Percentiles rank a stretch among this genome's conserved stretches.
These are phyloP conservation scores for Miscanthus sacchariflorus DNA, from an alignment of 202 grass and related monocot species.

Conservation along the genomic window DNA sequence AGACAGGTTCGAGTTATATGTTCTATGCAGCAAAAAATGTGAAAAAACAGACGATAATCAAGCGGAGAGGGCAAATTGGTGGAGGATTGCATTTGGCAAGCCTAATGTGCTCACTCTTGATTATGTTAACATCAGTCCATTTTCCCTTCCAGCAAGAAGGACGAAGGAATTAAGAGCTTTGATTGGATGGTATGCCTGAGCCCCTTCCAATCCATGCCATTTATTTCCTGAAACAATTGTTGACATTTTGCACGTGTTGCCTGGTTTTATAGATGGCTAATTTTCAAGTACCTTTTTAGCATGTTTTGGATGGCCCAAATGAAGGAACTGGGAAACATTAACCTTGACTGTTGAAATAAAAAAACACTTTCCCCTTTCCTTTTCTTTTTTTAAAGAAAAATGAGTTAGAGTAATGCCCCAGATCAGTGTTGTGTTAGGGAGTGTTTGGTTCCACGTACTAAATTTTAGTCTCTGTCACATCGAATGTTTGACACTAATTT, in stretches of 20 bases:
- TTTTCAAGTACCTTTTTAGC: not conserved
- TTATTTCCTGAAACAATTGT: conserved; percentile 5
- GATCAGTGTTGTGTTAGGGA: not conserved
- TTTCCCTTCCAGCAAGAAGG: conserved; percentile 84
- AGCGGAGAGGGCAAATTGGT: conserved; percentile 64
- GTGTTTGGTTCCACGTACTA: too few species aligned
- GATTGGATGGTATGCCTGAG: conserved; percentile 72
- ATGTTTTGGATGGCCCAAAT: not conserved
- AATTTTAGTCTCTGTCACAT: too few species aligned
- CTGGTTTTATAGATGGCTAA: conserved; percentile 9
- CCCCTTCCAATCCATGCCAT: not conserved
- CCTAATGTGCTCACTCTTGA: conserved; percentile 46
- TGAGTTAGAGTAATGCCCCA: too few species aligned
- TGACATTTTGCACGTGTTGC: conserved; percentile 12
- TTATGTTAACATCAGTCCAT: conserved; percentile 74
- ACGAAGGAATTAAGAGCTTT: conserved; percentile 89
- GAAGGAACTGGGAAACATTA: not conserved
- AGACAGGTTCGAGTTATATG: conserved; percentile 83
- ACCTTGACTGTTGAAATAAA: conserved; percentile 2
- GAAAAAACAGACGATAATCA: conserved; percentile 49
- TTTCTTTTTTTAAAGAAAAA: not conserved
- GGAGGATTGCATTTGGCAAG: conserved; percentile 64
- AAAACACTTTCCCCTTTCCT: not conserved
- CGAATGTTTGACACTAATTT: too few species aligned
- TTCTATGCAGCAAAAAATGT: conserved; percentile 62